Percentiles rank a stretch among this genome's conserved stretches.
These are phyloP conservation scores for Melampsora larici-populina DNA, from an alignment of 1,284 basidiomycete species.

Conservation along the genomic window DNA sequence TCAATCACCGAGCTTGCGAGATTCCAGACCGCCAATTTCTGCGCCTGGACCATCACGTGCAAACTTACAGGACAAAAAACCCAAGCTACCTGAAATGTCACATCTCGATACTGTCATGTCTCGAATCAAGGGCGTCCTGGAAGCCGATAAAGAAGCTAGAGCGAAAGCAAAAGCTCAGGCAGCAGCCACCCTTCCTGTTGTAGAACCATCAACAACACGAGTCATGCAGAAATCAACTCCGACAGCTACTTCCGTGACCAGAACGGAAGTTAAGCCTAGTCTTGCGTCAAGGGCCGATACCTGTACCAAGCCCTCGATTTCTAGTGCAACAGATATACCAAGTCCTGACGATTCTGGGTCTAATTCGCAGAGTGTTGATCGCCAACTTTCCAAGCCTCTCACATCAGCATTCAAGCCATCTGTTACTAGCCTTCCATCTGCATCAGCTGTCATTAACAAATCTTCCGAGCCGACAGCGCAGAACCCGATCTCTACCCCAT, in stretches of 20 bases:
- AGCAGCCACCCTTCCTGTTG: neutral
- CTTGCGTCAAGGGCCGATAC: neutral
- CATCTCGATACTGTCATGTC: constrained; percentile 43
- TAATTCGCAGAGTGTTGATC: neutral
- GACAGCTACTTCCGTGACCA: neutral
- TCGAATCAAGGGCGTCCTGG: constrained; percentile 41
- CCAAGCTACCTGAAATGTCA: constrained; percentile 40
- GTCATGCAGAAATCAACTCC: neutral
- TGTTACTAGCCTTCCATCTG: neutral
- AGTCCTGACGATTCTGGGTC: neutral
- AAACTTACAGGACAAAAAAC: constrained; percentile 21
- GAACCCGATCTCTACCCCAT: constrained; percentile 9
- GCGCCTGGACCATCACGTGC: neutral
- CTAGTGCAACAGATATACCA: neutral
- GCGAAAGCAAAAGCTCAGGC: constrained; percentile 12
- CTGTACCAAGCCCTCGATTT: neutral
- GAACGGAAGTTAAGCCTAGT: neutral
- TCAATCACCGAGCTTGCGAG: neutral
- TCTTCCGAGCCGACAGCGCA: constrained; percentile 3
- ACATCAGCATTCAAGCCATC: neutral
- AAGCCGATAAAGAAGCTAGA: constrained; percentile 41
- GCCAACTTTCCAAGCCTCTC: neutral
- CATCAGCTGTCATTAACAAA: neutral
- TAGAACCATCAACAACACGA: neutral
- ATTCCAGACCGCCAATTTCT: neutral